Evolutionary conservation across 2,329 filamentous ascomycete genomes (phyloP).

Genomic region (Onygena corvina): DNA sequence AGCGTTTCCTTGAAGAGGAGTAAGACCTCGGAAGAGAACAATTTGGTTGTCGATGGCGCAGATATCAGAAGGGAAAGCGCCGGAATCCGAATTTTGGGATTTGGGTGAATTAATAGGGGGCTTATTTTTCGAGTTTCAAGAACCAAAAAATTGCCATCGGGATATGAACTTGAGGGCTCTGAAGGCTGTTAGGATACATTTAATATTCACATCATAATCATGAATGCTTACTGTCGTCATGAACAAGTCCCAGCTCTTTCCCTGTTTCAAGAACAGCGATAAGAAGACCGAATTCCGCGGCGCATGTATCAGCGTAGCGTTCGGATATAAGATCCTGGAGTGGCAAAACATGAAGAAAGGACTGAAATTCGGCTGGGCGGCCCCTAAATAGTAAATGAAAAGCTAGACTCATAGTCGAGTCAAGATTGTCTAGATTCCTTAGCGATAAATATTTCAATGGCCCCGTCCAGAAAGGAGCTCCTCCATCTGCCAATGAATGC

Average conservation of each 20-base stretch:
- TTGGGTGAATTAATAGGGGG: conserved; percentile 36
- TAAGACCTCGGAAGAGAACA: conserved; percentile 54
- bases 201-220: neutral
- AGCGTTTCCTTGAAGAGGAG: conserved; percentile 53
- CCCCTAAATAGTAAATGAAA: conserved; percentile 27
- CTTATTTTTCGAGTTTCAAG: conserved; percentile 28
- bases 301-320: conserved; percentile 37
- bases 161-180: conserved; percentile 10
- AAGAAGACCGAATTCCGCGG: conserved; percentile 47
- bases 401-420: conserved; percentile 27
- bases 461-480: conserved; percentile 26
- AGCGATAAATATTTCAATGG: conserved; percentile 29
- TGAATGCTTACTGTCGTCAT: conserved; percentile 46
- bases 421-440: conserved; percentile 26
- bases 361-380: conserved; percentile 25
- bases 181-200: conserved; percentile 6
- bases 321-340: conserved; percentile 38
- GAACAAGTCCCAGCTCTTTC: conserved; percentile 57
- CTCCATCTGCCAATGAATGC: conserved; percentile 2
- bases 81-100: conserved; percentile 59
- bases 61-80: conserved; percentile 69
- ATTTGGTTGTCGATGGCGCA: conserved; percentile 61
- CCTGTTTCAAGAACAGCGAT: conserved; percentile 58
- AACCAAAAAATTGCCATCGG: conserved; percentile 19
- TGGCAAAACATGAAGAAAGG: conserved; percentile 49